Percentiles rank a stretch among this genome's conserved stretches.
phyloP scores from a whole-genome alignment of 225 moss, liverwort and hornwort species.

The Pseudoscleropodium purum region DNA sequence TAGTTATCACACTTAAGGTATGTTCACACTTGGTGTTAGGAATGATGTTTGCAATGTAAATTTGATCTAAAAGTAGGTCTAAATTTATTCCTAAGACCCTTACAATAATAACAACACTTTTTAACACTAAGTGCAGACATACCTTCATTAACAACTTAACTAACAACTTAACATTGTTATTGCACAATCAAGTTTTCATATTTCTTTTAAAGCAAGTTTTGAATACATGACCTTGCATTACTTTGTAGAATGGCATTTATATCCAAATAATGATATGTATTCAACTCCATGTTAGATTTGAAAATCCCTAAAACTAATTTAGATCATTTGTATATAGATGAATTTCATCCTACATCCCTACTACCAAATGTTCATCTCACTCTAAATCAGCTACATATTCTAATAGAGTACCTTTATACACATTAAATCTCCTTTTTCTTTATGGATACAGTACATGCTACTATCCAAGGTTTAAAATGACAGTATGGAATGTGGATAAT shows the following conservation, averaged over 20 bases:
- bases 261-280: too few relatives aligned
- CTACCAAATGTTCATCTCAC: background rate
- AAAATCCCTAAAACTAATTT: background rate
- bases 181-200: background rate
- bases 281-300: too few relatives aligned
- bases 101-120: too few relatives aligned
- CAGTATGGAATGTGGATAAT: background rate
- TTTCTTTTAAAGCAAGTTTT: background rate
- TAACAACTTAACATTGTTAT: background rate
- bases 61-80: too few relatives aligned
- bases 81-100: too few relatives aligned
- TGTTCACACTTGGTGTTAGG: too few relatives aligned
- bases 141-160: too few relatives aligned
- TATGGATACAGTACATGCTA: background rate
- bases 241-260: background rate
- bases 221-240: background rate
- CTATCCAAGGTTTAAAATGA: background rate
- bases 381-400: background rate
- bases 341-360: background rate
- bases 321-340: background rate
- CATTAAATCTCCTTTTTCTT: background rate
- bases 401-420: too few relatives aligned
- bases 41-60: too few relatives aligned
- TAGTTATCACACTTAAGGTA: too few relatives aligned
- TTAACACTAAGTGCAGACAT: too few relatives aligned